These are phyloP conservation scores for Brassica rapa DNA, from an alignment of 345 rosid species.

Conservation along the genomic window DNA sequence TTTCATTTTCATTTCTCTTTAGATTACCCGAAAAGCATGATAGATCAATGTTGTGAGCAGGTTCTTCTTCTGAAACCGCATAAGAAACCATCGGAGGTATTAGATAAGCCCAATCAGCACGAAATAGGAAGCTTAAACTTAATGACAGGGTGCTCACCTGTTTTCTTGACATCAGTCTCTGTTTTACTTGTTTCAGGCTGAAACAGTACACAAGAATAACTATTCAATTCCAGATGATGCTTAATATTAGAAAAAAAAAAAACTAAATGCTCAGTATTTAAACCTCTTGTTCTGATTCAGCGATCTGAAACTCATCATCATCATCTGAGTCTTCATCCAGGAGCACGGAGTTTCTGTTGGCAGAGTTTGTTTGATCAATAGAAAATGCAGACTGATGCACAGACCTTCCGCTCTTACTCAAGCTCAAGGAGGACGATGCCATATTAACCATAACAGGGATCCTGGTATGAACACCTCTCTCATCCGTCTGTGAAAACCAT, in stretches of 20 bases:
- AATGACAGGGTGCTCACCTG: slow-evolving; percentile 47
- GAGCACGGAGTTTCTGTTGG: slow-evolving; percentile 66
- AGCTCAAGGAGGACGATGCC: slow-evolving; percentile 73
- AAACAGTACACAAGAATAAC: slow-evolving; percentile 15
- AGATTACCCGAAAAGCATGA: slow-evolving; percentile 88
- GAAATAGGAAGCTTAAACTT: slow-evolving; percentile 1
- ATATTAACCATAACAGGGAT: slow-evolving; percentile 97
- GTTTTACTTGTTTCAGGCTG: slow-evolving; percentile 56
- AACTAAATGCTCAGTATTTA: slow-evolving; percentile 7
- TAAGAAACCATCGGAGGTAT: slow-evolving; percentile 16
- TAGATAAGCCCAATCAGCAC: slow-evolving; percentile 11
- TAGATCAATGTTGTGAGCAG: slow-evolving; percentile 67
- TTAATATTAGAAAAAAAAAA: background rate
- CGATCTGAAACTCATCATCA: slow-evolving; percentile 89
- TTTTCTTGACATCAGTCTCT: slow-evolving; percentile 61
- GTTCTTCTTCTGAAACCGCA: slow-evolving; percentile 68
- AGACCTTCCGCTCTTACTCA: slow-evolving; percentile 57
- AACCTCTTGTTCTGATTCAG: slow-evolving; percentile 95
- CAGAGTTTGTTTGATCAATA: slow-evolving; percentile 63
- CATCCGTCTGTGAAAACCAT: slow-evolving; percentile 97
- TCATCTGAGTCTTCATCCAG: slow-evolving; percentile 92
- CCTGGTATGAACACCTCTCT: slow-evolving; percentile 85
- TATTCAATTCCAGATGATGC: slow-evolving; percentile 15
- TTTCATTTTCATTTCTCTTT: slow-evolving; percentile 76
- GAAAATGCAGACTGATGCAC: slow-evolving; percentile 50